phyloP scores from a whole-genome alignment of 306 rosid species.

The Cicer chorassanicum region DNA sequence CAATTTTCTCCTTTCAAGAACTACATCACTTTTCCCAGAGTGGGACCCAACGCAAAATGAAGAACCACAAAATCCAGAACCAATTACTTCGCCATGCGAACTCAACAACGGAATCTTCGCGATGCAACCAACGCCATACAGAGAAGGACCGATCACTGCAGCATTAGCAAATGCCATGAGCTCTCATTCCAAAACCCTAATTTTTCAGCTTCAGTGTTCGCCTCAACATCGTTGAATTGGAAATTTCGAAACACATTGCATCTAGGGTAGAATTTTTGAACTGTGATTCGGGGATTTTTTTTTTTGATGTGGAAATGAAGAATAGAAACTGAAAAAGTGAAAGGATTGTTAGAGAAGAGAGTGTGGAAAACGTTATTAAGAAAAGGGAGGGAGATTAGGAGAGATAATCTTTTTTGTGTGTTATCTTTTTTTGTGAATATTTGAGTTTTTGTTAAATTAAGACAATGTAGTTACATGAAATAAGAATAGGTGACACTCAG shows the following conservation, averaged over 20 bases:
- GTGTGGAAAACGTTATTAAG: too few species aligned
- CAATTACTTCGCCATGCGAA: conserved; percentile 39
- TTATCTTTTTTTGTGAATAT: too few species aligned
- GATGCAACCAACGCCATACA: conserved; percentile 47
- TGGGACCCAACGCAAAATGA: conserved; percentile 51
- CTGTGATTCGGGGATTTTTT: not conserved
- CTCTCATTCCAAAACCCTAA: conserved; percentile 55
- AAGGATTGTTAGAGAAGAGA: not conserved
- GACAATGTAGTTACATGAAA: too few species aligned
- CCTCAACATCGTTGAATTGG: not conserved
- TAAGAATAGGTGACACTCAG: too few species aligned
- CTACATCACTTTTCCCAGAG: conserved; percentile 44
- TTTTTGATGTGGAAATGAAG: not conserved
- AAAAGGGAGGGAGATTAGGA: too few species aligned
- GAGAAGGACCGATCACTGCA: conserved; percentile 51
- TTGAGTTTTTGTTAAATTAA: too few species aligned
- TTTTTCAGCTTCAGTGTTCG: conserved; percentile 16
- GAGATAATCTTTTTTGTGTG: too few species aligned
- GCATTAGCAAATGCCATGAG: conserved; percentile 68
- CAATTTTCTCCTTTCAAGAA: conserved; percentile 57
- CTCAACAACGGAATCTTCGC: conserved; percentile 41
- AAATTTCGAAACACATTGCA: conserved; percentile 15
- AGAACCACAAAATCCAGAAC: conserved; percentile 44
- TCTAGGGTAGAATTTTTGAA: not conserved
- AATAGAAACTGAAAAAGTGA: not conserved